Evolutionary conservation across 257 asterid species (phyloP).

Genomic region (Nicotiana knightiana): DNA sequence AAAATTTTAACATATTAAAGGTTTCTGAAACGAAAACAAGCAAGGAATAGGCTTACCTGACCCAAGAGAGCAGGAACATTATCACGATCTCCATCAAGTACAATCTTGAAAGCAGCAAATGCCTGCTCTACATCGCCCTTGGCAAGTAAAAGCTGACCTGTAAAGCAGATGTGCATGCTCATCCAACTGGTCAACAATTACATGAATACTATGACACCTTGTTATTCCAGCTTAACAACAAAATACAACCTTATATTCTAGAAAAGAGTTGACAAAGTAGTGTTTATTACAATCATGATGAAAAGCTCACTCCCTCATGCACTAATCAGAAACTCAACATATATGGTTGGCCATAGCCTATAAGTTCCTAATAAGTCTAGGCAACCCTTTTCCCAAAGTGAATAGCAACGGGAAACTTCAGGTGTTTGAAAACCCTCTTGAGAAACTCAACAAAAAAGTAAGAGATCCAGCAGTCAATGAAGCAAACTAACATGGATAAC

Average conservation of each 20-base stretch:
- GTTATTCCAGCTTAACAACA: neutral
- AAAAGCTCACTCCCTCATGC: neutral
- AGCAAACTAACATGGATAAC: neutral
- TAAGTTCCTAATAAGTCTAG: neutral
- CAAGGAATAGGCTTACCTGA: conserved; percentile 51
- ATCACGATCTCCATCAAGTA: conserved; percentile 86
- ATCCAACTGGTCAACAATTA: neutral
- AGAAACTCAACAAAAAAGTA: neutral
- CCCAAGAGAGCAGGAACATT: conserved; percentile 98
- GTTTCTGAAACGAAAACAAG: neutral
- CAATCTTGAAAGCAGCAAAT: conserved; percentile 85
- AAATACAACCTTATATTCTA: neutral
- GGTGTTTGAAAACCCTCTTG: neutral
- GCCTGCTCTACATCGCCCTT: conserved; percentile 96
- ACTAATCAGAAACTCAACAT: neutral
- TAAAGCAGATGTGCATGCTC: conserved; percentile 16
- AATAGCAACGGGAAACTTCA: neutral
- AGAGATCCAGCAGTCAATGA: neutral
- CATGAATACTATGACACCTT: neutral
- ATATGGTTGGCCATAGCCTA: neutral
- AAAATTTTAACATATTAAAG: neutral
- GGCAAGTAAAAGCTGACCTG: conserved; percentile 97
- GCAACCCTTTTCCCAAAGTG: neutral
- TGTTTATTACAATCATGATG: neutral
- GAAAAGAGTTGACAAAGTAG: neutral